Evolutionary conservation across 176 grass and related monocot species (phyloP).

Genomic region (Saccharum spontaneum): DNA sequence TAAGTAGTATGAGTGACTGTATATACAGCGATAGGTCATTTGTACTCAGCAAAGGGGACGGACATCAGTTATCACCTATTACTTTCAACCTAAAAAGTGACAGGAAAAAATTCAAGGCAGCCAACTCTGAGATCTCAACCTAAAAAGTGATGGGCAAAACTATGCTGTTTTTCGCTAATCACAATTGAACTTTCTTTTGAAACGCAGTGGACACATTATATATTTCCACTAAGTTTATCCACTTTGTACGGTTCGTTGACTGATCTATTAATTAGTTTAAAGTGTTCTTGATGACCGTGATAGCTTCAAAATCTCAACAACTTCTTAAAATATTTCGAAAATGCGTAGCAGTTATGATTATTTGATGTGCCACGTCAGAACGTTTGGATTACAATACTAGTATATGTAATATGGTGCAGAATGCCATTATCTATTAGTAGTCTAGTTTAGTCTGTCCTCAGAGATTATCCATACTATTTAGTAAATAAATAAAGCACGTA

Average conservation of each 20-base stretch:
- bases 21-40: too few species aligned
- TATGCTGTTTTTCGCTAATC: too few species aligned
- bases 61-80: too few species aligned
- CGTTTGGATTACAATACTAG: background rate
- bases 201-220: too few species aligned
- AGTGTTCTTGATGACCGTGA: background rate
- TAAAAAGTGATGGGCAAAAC: too few species aligned
- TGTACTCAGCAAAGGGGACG: too few species aligned
- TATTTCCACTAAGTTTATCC: background rate
- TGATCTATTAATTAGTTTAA: background rate
- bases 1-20: too few species aligned
- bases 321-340: background rate
- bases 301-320: background rate
- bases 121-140: too few species aligned
- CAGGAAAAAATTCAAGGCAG: too few species aligned
- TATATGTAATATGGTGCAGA: background rate
- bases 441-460: background rate
- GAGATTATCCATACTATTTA: background rate
- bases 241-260: background rate
- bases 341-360: background rate
- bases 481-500: background rate
- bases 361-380: background rate
- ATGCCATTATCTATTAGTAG: background rate
- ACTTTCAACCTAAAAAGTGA: too few species aligned
- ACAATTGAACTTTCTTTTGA: too few species aligned